A percentile compares a stretch with the other conserved stretches of the same genome.
phyloP scores from a whole-genome alignment of 1,284 basidiomycete species.

The Schizophyllum commune region DNA sequence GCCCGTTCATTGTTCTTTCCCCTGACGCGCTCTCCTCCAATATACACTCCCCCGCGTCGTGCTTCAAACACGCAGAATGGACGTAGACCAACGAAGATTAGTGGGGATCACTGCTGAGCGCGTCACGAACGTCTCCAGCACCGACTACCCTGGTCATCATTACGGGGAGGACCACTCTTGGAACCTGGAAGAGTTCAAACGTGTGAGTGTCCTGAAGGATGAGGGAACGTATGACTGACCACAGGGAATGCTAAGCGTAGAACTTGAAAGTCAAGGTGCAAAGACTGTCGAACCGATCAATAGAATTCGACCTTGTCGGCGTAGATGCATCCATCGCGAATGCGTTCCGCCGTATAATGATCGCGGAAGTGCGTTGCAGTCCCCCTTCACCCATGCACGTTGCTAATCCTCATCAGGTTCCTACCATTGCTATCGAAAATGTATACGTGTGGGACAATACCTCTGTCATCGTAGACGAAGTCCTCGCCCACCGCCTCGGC shows the following conservation, averaged over 20 bases:
- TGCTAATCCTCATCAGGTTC: conserved; percentile 50
- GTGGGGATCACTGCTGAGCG: conserved; percentile 54
- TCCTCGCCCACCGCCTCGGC: conserved; percentile 86
- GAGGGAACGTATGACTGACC: conserved; percentile 12
- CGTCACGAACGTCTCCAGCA: conserved; percentile 76
- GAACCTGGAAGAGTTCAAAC: conserved; percentile 68
- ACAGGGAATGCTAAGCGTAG: conserved; percentile 34
- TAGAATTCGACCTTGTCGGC: conserved; percentile 95
- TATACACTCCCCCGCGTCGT: background rate
- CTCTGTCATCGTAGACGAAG: conserved; percentile 90
- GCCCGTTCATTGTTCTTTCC: background rate
- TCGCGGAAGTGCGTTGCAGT: conserved; percentile 74
- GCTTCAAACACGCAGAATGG: background rate
- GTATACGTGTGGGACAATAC: conserved; percentile 97
- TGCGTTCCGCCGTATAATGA: conserved; percentile 85
- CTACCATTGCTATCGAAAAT: conserved; percentile 88
- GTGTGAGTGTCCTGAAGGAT: conserved; percentile 36
- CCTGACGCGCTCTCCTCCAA: background rate
- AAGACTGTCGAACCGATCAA: conserved; percentile 70
- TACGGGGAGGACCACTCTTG: conserved; percentile 81
- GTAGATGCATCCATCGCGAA: conserved; percentile 97
- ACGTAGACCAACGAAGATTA: conserved; percentile 26
- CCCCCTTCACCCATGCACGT: background rate
- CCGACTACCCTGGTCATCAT: conserved; percentile 84
- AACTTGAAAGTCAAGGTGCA: conserved; percentile 69